A percentile compares a stretch with the other conserved stretches of the same genome.
phyloP scores from a whole-genome alignment of 2,329 filamentous ascomycete species.

The Hysterium pulicare region DNA sequence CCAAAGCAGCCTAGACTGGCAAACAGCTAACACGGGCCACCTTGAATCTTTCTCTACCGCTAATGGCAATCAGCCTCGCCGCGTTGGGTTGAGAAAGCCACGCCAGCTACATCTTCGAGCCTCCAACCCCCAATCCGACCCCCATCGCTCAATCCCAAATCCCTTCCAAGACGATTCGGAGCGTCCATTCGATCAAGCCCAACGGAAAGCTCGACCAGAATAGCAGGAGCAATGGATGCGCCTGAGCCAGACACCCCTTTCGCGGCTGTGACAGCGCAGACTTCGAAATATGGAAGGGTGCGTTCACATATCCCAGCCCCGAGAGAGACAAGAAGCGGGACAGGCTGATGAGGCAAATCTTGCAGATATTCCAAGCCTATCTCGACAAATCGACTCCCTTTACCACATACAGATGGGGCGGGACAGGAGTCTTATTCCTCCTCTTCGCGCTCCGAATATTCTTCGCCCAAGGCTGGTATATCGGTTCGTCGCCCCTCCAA shows the following conservation, averaged over 20 bases:
- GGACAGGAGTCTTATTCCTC: constrained; percentile 71
- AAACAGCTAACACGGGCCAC: too few species aligned
- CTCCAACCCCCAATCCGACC: background rate
- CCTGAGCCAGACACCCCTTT: constrained; percentile 91
- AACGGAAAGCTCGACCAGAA: background rate
- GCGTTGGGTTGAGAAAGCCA: too few species aligned
- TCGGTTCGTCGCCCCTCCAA: constrained; percentile 56
- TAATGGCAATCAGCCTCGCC: constrained; percentile 2
- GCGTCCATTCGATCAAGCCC: background rate
- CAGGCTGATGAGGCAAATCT: too few species aligned
- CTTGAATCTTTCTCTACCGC: constrained; percentile 6
- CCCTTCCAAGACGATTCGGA: background rate
- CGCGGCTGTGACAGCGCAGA: constrained; percentile 82
- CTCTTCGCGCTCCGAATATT: constrained; percentile 89
- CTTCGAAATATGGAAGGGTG: constrained; percentile 70
- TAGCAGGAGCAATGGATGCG: constrained; percentile 75
- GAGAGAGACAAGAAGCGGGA: too few species aligned
- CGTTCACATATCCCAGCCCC: constrained; percentile 38
- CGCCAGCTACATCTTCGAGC: background rate
- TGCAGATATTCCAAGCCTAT: constrained; percentile 86
- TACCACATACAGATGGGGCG: constrained; percentile 84
- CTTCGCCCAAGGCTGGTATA: constrained; percentile 96
- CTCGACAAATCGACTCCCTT: constrained; percentile 92
- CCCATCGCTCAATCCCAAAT: background rate
- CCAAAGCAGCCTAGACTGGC: too few species aligned